Evolutionary conservation across 306 rosid genomes (phyloP).

Genomic region (Lathyrus sativus): DNA sequence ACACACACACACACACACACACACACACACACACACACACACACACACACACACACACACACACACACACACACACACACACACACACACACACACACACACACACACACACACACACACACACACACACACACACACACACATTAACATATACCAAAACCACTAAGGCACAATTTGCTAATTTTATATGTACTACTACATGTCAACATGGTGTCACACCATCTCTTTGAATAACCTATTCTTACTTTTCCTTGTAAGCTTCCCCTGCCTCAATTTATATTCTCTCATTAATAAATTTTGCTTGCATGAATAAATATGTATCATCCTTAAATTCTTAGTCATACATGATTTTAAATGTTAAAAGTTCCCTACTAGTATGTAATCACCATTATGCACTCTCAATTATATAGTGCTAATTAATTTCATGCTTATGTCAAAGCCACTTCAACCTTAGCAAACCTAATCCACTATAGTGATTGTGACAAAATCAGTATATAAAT

Average conservation of each 20-base stretch:
- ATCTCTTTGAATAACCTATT: neutral
- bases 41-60: no score
- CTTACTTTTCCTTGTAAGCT: neutral
- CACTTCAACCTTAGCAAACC: slow-evolving; percentile 28
- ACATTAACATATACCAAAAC: no score
- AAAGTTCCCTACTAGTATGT: slow-evolving; percentile 14
- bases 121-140: no score
- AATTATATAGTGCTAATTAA: neutral
- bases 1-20: no score
- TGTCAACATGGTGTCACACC: neutral
- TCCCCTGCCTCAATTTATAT: neutral
- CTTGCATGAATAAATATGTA: neutral
- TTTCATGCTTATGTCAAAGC: slow-evolving; percentile 32
- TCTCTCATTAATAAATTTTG: neutral
- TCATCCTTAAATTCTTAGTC: neutral
- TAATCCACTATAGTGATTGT: slow-evolving; percentile 21
- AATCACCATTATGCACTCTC: slow-evolving; percentile 23
- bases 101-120: no score
- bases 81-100: no score
- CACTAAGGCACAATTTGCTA: neutral
- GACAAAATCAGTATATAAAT: slow-evolving; percentile 5
- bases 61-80: no score
- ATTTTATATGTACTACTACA: neutral
- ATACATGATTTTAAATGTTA: neutral
- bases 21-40: no score